phyloP scores from a whole-genome alignment of 2,329 filamentous ascomycete species.

The Lomentospora prolificans region DNA sequence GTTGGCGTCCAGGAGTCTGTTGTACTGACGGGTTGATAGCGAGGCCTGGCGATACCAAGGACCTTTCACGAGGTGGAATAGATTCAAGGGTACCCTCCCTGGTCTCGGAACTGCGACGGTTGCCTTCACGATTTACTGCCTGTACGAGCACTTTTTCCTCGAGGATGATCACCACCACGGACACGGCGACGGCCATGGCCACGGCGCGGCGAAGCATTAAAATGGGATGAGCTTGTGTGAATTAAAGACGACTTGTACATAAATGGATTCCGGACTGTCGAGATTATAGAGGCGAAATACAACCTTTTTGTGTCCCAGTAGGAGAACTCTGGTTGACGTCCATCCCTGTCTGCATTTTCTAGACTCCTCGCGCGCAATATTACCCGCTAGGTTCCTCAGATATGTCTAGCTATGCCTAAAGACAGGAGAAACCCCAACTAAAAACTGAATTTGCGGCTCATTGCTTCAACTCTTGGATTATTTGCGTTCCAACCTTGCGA shows the following conservation, averaged over 20 bases:
- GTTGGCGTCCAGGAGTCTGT: too few species aligned
- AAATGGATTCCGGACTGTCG: background rate
- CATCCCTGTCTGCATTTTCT: too few species aligned
- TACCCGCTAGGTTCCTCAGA: too few species aligned
- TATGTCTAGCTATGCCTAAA: too few species aligned
- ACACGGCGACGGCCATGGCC: slow-evolving; percentile 31
- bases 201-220: slow-evolving; percentile 51
- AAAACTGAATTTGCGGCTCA: too few species aligned
- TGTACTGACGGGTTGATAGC: slow-evolving; percentile 38
- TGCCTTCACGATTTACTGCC: slow-evolving; percentile 82
- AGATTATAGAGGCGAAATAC: slow-evolving; percentile 6
- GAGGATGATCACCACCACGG: slow-evolving; percentile 55
- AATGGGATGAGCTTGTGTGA: background rate
- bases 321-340: too few species aligned
- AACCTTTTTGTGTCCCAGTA: background rate
- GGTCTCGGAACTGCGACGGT: slow-evolving; percentile 88
- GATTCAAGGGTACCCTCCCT: slow-evolving; percentile 78
- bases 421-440: too few species aligned
- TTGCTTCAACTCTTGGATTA: too few species aligned
- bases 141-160: slow-evolving; percentile 81
- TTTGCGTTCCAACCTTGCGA: too few species aligned
- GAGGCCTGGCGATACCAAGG: slow-evolving; percentile 94
- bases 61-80: slow-evolving; percentile 77
- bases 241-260: background rate
- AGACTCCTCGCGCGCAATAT: too few species aligned